Base-by-base conservation (phyloP, 1,284 basidiomycete genomes). In the Coriolopsis trogii region DNA sequence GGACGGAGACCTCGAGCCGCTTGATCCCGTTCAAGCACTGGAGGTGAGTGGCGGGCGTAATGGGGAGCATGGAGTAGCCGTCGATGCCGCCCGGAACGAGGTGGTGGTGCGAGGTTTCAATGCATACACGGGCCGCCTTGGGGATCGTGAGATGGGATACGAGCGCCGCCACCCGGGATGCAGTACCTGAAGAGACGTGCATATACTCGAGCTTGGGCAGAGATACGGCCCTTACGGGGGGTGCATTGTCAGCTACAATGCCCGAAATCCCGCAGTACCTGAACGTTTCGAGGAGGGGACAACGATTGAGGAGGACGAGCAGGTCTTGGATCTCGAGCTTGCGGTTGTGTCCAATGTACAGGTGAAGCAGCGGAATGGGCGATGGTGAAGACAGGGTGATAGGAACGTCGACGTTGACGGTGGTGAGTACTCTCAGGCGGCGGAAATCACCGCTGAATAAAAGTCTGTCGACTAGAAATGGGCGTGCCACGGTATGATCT, bases 11-110 rank as follows among this genome's bases (percentile, higher is more conserved):
- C 41, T 50, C 48, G 2, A 50, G 26, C 13, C 48, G 41, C 10
- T 38, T 24, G 41, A 50, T 28, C 15, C 41, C 41, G 15, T 21
- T n/a, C 6, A 50, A 21, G 29, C 18, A 33, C 6, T 26, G 41
- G 20, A 50, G 41, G 28, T n/a, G 6, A 4, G 13, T 12, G 6
- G 28, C 20, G 13, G 21, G 9, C 4, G 20, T 21, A 3, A 10
- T n/a, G 9, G 48, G 48, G 26, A 50, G 18, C 41, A 50, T 43
- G 41, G 25, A 20, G 48, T 44, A 50, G 10, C 41, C 31, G 18
- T 23, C 24, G 28, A n/a, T 36, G 3, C 12, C n/a, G n/a, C n/a
- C n/a, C n/a, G n/a, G n/a, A n/a, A n/a, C 33, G 15, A 18, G 15
- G 10, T 15, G 16, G 20, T 36, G 4, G 6, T 36, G n/a, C 10